Evolutionary conservation across 768 basidiomycete species (phyloP), one percentile per base, ranked within the genome.

Genomic region (Royoungia palumana): DNA sequence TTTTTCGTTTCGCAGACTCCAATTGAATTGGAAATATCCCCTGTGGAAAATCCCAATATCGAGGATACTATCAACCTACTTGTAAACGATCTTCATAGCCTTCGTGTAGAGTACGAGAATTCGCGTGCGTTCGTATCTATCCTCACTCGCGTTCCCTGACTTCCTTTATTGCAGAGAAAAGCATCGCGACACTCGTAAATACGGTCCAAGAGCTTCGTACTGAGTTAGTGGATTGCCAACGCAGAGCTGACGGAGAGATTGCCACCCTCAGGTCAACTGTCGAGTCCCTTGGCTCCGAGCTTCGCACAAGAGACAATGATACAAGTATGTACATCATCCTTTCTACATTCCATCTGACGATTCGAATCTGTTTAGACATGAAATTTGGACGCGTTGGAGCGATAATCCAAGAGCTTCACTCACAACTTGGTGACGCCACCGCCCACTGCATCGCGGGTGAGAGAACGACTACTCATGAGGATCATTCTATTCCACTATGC

Each of bases 41-140:
- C 14, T 17, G 17, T 0, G 11, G 41, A 39, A 35, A 21, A 6
- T 12, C 0, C 37, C 2, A n/a, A 22, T 35, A 17, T 27, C 4
- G 38, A 49, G 28, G 54, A 34, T 11, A 49, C 35, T 5, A 4
- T 46, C 6, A 37, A 40, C 38, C 30, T 21, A 13, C 54, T 56
- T 16, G 16, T 38, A 17, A 11, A 25, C 7, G 30, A 55, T 9
- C 14, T 50, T n/a, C 30, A 19, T 8, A 11, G 28, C 13, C 54
- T 55, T 45, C 43, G 37, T 24, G 47, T 32, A 7, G 24, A 35
- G 16, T 48, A 46, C 4, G 47, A 46, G 37, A 35, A 20, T 10
- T 46, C 54, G 12, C 22, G 54, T 56, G 10, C 32, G 54, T 56
- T 38, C 13, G 5, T 37, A 0, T 2, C 2, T 6, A 25, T 1